A percentile compares a stretch with the other conserved stretches of the same genome.
Evolutionary conservation across 108 stramenopile species (phyloP).

Genomic region (Chaetoceros tenuissimus): DNA sequence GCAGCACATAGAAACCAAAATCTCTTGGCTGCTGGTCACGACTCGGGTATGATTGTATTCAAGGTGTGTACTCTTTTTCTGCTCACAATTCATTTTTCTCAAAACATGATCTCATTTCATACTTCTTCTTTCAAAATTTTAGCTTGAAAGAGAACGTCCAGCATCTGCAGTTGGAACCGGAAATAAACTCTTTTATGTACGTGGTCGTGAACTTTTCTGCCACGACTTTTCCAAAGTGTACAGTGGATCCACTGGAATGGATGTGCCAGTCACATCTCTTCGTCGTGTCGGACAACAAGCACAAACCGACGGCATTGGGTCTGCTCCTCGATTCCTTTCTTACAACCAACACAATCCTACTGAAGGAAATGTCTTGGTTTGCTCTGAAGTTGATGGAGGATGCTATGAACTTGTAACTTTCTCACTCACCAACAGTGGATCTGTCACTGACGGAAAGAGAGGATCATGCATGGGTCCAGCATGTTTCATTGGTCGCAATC

Average conservation of each 20-base stretch:
- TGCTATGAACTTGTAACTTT: slow-evolving; percentile 94
- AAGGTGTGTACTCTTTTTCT: slow-evolving; percentile 52
- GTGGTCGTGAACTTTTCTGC: slow-evolving; percentile 91
- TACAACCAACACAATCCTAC: slow-evolving; percentile 94
- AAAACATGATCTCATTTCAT: not conserved
- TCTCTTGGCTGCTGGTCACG: slow-evolving; percentile 97
- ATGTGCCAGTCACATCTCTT: slow-evolving; percentile 85
- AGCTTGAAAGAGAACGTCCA: slow-evolving; percentile 93
- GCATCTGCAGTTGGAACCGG: slow-evolving; percentile 59
- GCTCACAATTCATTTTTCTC: too few species aligned
- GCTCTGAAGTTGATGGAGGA: slow-evolving; percentile 89
- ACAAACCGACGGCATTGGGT: slow-evolving; percentile 88
- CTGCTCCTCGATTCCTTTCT: slow-evolving; percentile 81
- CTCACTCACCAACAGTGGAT: slow-evolving; percentile 62
- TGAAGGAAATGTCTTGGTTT: slow-evolving; percentile 87
- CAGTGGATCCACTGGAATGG: slow-evolving; percentile 57
- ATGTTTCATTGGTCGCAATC: slow-evolving; percentile 90
- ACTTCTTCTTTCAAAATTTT: not conserved
- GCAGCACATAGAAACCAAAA: slow-evolving; percentile 91
- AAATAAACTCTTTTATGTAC: slow-evolving; percentile 88
- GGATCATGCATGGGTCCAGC: slow-evolving; percentile 87
- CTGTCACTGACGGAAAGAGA: slow-evolving; percentile 86
- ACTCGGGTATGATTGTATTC: slow-evolving; percentile 99
- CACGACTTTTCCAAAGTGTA: slow-evolving; percentile 78
- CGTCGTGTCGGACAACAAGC: slow-evolving; percentile 88